A percentile compares a stretch with the other conserved stretches of the same genome.
phyloP scores from a whole-genome alignment of 352 stramenopile genomes.

The Pythium plurisporium region DNA sequence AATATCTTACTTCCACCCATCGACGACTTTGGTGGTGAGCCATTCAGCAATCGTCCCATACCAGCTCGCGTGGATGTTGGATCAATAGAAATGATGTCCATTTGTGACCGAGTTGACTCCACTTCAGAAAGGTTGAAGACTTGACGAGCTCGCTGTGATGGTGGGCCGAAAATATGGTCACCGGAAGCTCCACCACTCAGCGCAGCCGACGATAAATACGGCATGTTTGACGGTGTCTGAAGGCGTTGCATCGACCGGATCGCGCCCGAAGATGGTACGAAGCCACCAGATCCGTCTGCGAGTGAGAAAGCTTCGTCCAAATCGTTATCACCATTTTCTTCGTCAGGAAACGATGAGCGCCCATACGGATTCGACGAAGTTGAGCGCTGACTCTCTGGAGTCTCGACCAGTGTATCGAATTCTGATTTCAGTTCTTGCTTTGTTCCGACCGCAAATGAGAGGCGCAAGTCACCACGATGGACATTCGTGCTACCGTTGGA shows the following conservation, averaged over 20 bases:
- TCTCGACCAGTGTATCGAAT: constrained; percentile 38
- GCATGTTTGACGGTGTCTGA: constrained; percentile 48
- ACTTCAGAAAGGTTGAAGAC: constrained; percentile 39
- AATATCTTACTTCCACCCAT: constrained; percentile 31
- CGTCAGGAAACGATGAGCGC: constrained; percentile 15
- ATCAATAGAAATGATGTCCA: constrained; percentile 58
- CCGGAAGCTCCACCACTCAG: neutral
- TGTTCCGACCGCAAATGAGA: constrained; percentile 83
- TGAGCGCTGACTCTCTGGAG: constrained; percentile 26
- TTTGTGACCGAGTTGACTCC: constrained; percentile 47
- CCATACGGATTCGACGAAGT: neutral
- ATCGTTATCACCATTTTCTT: constrained; percentile 30
- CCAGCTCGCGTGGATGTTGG: constrained; percentile 53
- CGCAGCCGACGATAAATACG: constrained; percentile 22
- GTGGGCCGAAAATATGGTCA: constrained; percentile 12
- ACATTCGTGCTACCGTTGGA: constrained; percentile 44
- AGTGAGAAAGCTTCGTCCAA: constrained; percentile 30
- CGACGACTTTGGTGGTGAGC: constrained; percentile 41
- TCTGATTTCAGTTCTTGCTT: constrained; percentile 73
- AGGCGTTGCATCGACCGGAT: constrained; percentile 63
- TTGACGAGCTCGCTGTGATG: constrained; percentile 47
- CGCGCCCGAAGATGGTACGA: constrained; percentile 45
- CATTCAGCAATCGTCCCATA: constrained; percentile 15
- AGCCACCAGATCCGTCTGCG: constrained; percentile 27
- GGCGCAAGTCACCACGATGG: constrained; percentile 64